Percentiles rank a stretch among this genome's conserved stretches.
These are phyloP conservation scores for Aspergillus mulundensis DNA, from an alignment of 495 filamentous ascomycete species.

Conservation along the genomic window DNA sequence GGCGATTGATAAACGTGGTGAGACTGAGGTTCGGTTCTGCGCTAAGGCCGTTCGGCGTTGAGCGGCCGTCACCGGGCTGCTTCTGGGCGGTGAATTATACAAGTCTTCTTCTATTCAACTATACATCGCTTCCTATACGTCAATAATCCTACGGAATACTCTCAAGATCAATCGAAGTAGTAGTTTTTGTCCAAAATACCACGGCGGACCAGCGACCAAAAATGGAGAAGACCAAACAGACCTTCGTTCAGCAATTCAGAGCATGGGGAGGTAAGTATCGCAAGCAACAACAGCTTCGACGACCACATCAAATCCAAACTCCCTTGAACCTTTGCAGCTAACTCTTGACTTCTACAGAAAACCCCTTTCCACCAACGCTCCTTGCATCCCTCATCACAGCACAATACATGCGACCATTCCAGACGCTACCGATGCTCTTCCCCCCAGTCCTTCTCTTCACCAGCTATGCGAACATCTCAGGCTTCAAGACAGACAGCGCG, in stretches of 20 bases:
- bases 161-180: too few relatives aligned
- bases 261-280: conserved; percentile 69
- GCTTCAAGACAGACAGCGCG: conserved; percentile 75
- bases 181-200: too few relatives aligned
- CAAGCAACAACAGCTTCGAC: background rate
- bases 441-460: conserved; percentile 80
- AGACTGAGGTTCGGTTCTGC: conserved; percentile 22
- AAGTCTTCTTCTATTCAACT: conserved; percentile 3
- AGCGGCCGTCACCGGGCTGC: background rate
- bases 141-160: too few relatives aligned
- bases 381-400: conserved; percentile 76
- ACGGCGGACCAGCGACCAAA: conserved; percentile 27
- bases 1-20: conserved; percentile 30
- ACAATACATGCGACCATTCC: conserved; percentile 72
- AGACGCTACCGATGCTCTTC: conserved; percentile 73
- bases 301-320: background rate
- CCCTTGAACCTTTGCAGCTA: too few relatives aligned
- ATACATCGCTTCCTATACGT: too few relatives aligned
- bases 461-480: conserved; percentile 76
- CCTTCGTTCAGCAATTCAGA: conserved; percentile 47
- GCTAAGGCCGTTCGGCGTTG: conserved; percentile 22
- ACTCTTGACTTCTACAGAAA: too few relatives aligned
- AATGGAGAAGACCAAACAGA: conserved; percentile 44
- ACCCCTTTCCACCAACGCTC: conserved; percentile 70
- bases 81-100: conserved; percentile 7